A percentile compares a stretch with the other conserved stretches of the same genome.
These are phyloP conservation scores for Scedosporium minutisporum DNA, from an alignment of 2,329 filamentous ascomycete species.

Conservation along the genomic window DNA sequence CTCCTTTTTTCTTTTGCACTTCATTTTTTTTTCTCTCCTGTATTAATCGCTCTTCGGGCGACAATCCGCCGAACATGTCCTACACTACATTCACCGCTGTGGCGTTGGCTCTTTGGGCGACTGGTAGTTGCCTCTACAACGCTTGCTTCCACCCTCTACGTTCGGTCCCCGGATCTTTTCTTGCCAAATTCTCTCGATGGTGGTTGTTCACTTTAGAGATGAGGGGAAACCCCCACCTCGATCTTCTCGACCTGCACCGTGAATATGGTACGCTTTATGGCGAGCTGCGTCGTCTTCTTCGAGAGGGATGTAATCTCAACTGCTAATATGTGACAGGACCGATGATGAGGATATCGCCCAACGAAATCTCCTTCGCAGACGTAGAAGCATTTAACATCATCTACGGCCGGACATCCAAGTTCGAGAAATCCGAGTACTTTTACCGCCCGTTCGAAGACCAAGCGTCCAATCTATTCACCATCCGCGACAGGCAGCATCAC, in stretches of 20 bases:
- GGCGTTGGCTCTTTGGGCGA: background rate
- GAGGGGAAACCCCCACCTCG: background rate
- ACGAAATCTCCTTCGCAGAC: constrained; percentile 5
- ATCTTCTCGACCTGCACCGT: background rate
- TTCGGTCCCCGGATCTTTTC: constrained; percentile 5
- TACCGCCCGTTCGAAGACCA: constrained; percentile 6
- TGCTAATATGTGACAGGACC: constrained; percentile 4
- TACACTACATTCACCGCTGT: background rate
- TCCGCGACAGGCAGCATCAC: constrained; percentile 3
- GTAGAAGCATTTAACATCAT: background rate
- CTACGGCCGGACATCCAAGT: constrained; percentile 6
- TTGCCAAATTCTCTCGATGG: constrained; percentile 5
- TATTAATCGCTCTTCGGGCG: no score
- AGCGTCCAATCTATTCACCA: constrained; percentile 6
- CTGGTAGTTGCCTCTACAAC: background rate
- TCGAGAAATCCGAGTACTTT: constrained; percentile 5
- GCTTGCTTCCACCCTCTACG: constrained; percentile 5
- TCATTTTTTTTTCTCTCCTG: no score
- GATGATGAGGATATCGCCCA: constrained; percentile 2
- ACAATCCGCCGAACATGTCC: background rate
- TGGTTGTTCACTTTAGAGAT: constrained; percentile 8
- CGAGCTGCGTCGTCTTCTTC: background rate
- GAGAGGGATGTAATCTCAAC: background rate
- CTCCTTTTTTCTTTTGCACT: no score
- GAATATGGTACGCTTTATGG: constrained; percentile 1